Evolutionary conservation across 352 stramenopile species (phyloP).

Genomic region (Globisporangium cylindrosporum): DNA sequence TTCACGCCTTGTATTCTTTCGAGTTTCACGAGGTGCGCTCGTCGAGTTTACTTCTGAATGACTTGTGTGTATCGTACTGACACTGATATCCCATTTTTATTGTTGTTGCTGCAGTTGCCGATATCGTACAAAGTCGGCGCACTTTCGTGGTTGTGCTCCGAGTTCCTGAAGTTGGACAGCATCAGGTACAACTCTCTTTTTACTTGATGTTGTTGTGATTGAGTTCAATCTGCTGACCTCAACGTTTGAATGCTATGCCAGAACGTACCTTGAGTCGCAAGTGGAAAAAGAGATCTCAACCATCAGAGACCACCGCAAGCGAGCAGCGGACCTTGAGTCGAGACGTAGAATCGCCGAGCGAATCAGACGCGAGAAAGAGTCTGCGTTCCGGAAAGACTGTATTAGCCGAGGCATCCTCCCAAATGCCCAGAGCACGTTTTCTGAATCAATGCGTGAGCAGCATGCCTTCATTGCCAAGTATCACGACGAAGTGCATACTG

Average conservation of each 20-base stretch:
- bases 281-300: conserved; percentile 61
- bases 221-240: neutral
- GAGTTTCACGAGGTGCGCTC: conserved; percentile 62
- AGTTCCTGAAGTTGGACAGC: conserved; percentile 59
- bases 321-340: conserved; percentile 48
- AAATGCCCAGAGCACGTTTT: conserved; percentile 67
- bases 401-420: conserved; percentile 59
- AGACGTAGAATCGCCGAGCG: conserved; percentile 49
- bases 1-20: conserved; percentile 63
- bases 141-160: conserved; percentile 61
- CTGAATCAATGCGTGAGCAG: conserved; percentile 55
- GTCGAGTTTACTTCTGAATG: neutral
- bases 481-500: conserved; percentile 55
- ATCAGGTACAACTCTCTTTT: conserved; percentile 28
- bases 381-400: conserved; percentile 54
- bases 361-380: conserved; percentile 53
- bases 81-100: neutral
- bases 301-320: conserved; percentile 47
- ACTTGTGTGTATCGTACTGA: conserved; percentile 2
- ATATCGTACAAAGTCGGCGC: conserved; percentile 59
- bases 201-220: neutral
- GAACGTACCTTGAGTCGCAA: conserved; percentile 52
- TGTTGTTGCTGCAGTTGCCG: conserved; percentile 29
- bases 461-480: conserved; percentile 65
- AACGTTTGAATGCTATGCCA: conserved; percentile 7